Percentiles rank a stretch among this genome's conserved stretches.
Conservation (phyloP, 352 stramenopile genomes). For the Phytophthora cactorum region DNA sequence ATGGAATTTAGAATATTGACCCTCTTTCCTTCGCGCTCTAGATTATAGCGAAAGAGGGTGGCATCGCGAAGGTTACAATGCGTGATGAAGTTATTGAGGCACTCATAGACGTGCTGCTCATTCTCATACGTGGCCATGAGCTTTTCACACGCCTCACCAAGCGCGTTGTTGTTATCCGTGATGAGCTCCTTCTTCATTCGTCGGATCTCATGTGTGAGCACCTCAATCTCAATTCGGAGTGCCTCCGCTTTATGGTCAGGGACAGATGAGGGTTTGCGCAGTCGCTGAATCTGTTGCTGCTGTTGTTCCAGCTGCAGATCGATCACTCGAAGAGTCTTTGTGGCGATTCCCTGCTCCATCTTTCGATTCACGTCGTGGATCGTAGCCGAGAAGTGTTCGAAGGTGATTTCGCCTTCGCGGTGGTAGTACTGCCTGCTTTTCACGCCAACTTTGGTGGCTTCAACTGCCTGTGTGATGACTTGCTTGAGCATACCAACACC, state of each 20-base stretch:
- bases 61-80: constrained; percentile 54
- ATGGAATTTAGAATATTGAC: constrained; percentile 71
- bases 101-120: constrained; percentile 77
- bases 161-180: constrained; percentile 47
- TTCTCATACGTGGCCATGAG: constrained; percentile 77
- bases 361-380: constrained; percentile 70
- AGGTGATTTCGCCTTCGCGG: constrained; percentile 69
- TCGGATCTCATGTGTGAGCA: constrained; percentile 55
- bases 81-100: constrained; percentile 63
- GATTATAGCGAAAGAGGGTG: constrained; percentile 55
- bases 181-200: constrained; percentile 63
- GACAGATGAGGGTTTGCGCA: constrained; percentile 6
- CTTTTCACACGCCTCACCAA: constrained; percentile 61
- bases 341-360: constrained; percentile 68
- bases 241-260: constrained; percentile 25
- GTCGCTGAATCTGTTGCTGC: constrained; percentile 19
- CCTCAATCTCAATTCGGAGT: constrained; percentile 62
- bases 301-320: constrained; percentile 49
- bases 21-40: constrained; percentile 57
- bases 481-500: constrained; percentile 54
- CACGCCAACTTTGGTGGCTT: constrained; percentile 44
- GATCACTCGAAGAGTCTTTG: constrained; percentile 59
- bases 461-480: constrained; percentile 50
- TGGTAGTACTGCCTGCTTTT: constrained; percentile 23
- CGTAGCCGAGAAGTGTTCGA: constrained; percentile 60